phyloP scores from a whole-genome alignment of 805 yeast species.

The Hanseniaspora guilliermondii region DNA sequence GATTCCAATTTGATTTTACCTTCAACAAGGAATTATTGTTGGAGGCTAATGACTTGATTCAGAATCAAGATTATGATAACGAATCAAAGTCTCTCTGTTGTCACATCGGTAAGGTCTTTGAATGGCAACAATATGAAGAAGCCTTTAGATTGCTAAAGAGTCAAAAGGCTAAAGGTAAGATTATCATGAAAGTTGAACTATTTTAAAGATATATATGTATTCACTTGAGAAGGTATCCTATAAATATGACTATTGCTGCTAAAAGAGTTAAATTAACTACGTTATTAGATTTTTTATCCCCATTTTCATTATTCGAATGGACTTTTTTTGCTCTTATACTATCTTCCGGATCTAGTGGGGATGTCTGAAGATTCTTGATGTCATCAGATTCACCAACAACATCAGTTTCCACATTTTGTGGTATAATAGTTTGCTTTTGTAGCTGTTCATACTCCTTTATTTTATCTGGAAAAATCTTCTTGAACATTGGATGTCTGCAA shows the following conservation, averaged over 20 bases:
- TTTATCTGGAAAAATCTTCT: constrained; percentile 57
- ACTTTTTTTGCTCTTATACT: neutral
- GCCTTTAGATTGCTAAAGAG: constrained; percentile 43
- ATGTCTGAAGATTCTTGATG: constrained; percentile 16
- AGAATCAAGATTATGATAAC: constrained; percentile 35
- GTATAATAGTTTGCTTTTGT: constrained; percentile 13
- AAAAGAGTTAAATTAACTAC: constrained; percentile 20
- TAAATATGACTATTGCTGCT: constrained; percentile 26
- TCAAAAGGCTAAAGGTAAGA: constrained; percentile 55
- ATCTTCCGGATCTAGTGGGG: constrained; percentile 18
- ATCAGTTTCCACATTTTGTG: constrained; percentile 13
- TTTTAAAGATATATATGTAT: constrained; percentile 22
- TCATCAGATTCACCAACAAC: constrained; percentile 13
- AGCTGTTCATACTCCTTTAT: constrained; percentile 27
- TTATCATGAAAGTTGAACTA: constrained; percentile 39
- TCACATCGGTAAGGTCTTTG: constrained; percentile 43
- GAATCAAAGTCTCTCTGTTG: constrained; percentile 2
- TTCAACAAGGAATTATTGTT: constrained; percentile 31
- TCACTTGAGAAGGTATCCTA: constrained; percentile 21
- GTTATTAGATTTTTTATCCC: neutral
- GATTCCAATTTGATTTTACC: constrained; percentile 28
- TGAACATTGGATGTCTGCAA: constrained; percentile 45
- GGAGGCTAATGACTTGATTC: constrained; percentile 35
- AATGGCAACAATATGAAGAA: constrained; percentile 41
- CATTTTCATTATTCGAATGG: neutral